A percentile compares a stretch with the other conserved stretches of the same genome.
phyloP scores from a whole-genome alignment of 176 grass and related monocot species.

The Paspalum notatum region DNA sequence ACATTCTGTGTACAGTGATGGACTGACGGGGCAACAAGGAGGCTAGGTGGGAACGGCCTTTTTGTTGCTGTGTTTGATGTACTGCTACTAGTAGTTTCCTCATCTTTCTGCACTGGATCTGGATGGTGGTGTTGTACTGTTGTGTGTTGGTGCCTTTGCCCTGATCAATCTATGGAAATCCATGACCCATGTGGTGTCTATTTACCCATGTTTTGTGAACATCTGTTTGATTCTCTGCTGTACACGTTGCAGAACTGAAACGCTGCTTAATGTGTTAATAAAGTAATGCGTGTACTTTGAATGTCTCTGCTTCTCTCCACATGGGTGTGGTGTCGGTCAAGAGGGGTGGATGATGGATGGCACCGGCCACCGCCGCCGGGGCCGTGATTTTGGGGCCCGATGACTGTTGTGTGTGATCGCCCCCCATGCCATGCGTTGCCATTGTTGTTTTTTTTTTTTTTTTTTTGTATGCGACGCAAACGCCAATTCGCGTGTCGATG shows the following conservation, averaged over 20 bases:
- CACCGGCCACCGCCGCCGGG: not conserved
- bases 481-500: too few species aligned
- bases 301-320: constrained; percentile 14
- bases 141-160: not conserved
- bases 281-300: constrained; percentile 44
- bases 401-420: too few species aligned
- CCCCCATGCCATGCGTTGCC: too few species aligned
- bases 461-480: too few species aligned
- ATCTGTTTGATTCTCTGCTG: constrained; percentile 30
- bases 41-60: not conserved
- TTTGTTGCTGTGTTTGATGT: constrained; percentile 44
- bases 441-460: too few species aligned
- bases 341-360: not conserved
- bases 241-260: constrained; percentile 1
- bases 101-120: constrained; percentile 33
- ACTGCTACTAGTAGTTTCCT: constrained; percentile 8
- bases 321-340: constrained; percentile 48
- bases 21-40: constrained; percentile 32
- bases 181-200: not conserved
- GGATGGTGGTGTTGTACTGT: not conserved
- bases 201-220: constrained; percentile 50
- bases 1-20: constrained; percentile 54
- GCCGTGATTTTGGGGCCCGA: not conserved
- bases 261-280: constrained; percentile 6
- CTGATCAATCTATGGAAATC: not conserved